Evolutionary conservation across 1,139 yeast species (phyloP), one percentile per base, ranked within the genome.

Genomic region (Kazachstania sp.): DNA sequence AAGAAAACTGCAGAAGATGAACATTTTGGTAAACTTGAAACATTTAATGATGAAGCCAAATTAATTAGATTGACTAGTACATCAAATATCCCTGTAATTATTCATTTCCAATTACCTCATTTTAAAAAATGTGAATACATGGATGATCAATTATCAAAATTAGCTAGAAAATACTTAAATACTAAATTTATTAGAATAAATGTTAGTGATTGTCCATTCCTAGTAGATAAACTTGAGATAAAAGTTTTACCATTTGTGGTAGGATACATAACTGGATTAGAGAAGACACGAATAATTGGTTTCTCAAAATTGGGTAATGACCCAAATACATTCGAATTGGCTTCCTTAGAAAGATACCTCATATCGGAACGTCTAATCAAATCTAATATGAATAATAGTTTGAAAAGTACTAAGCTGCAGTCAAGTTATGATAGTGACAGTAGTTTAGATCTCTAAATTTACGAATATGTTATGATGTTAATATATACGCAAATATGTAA

Each of bases 181-280:
- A 70, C 85, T 2, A 72, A 72, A 51, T 77, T 84, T 48, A 65
- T 79, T 28, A 71, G 74, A 44, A 73, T 84, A n/a, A 70, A 74
- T 49, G 95, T 86, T 0, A 75, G 71, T 39, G 67, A 74, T 28
- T 84, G 90, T 1, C 88, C 95, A 2, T 86, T 86, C 59, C 67
- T 86, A 44, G 86, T 80, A 3, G 67, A 78, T 1, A 80, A 78
- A 57, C 71, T 86, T 42, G 68, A 71, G 2, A 71, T 86, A 44
- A 78, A 82, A 57, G 81, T 83, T 6, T 70, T 86, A 9, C 95
- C 95, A 0, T 82, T 81, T 56, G 80, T 85, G 5, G 66, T 83
- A 1, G 71, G 79, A n/a, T 86, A 81, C 59, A 67, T 67, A 32
- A 68, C 73, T 30, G 90, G 90, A 1, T 65, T 71, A 42, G 90